Base-by-base conservation (phyloP, 345 rosid species). In the Sonneratia alba region DNA sequence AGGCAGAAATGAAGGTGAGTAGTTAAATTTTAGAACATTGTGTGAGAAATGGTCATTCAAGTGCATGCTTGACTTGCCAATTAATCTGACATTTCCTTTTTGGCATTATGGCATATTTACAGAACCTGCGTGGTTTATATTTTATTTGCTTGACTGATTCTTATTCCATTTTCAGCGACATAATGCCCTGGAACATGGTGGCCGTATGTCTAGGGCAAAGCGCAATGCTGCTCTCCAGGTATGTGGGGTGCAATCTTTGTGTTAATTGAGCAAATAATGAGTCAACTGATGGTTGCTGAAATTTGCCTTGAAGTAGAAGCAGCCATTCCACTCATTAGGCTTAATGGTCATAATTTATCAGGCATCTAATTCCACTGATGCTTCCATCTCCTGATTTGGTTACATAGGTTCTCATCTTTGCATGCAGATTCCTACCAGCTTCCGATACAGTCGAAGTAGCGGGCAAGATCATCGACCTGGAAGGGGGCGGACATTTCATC, bases 191-290 rank as follows among this genome's bases (percentile, higher is more conserved):
- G 99, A 92, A 78, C 99, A 96, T 84, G 99, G 90, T 38, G 99
- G 98, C 66, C 89, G 81, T 65, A 92, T 92, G 97, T 91, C 99
- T 77, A 92, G 98, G 72, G 81, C 98, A 6, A 85, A 91, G 83
- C 89, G 99, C 11, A 96, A 77, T 83, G 97, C 96, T 77, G 98
- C 92, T 62, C 91, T 95, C 19, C 97, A 95, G 96, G 99, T 74
- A 79, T 51, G 19, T 42, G 7, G 24, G 19, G 37, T 66, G 21
- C 40, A 22, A 14, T 7, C 36, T 51, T 16, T 40, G 73, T 53
- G 32, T 22, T 9, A 6, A 19, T 48, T 70, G 69, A 59, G 24
- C 32, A 32, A 62, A 13, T 62, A 22, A 27, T 62, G 6, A 62
- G 12, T 11, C 9, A 34, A 62, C 51, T 13, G 15, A 47, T 47